These are phyloP conservation scores for Oryza nivara DNA, from an alignment of 176 grass and related monocot species.

Conservation along the genomic window DNA sequence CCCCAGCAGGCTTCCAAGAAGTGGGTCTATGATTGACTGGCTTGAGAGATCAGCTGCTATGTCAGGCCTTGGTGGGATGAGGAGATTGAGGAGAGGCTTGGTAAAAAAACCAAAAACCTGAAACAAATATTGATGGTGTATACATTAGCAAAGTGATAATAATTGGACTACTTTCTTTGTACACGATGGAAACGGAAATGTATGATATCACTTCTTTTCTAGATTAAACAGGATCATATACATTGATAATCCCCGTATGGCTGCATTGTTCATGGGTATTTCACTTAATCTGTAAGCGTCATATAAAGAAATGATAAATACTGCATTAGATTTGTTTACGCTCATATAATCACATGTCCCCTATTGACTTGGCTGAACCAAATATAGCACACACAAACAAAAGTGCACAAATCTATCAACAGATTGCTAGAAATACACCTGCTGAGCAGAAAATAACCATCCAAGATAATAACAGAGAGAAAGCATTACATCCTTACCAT, in stretches of 20 bases:
- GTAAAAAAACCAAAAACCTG: constrained; percentile 91
- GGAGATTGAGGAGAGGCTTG: constrained; percentile 71
- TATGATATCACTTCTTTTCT: constrained; percentile 10
- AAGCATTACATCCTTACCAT: constrained; percentile 55
- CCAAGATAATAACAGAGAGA: constrained; percentile 17
- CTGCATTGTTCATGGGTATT: background rate
- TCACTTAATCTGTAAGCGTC: background rate
- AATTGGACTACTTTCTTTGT: background rate
- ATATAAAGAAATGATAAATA: constrained; percentile 39
- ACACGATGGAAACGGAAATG: background rate
- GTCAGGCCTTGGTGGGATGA: constrained; percentile 62
- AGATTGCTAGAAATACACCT: background rate
- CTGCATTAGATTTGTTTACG: background rate
- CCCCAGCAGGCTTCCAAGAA: constrained; percentile 63
- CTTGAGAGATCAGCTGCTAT: constrained; percentile 53
- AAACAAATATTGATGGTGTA: constrained; percentile 34
- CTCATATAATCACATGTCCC: background rate
- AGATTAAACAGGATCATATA: background rate
- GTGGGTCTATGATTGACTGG: constrained; percentile 61
- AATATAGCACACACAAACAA: background rate
- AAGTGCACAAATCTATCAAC: background rate
- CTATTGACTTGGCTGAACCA: background rate
- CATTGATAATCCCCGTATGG: background rate
- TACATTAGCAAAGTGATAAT: constrained; percentile 40
- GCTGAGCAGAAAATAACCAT: constrained; percentile 2